Conservation (phyloP, 352 stramenopile genomes). For the Pythium phragmitis region DNA sequence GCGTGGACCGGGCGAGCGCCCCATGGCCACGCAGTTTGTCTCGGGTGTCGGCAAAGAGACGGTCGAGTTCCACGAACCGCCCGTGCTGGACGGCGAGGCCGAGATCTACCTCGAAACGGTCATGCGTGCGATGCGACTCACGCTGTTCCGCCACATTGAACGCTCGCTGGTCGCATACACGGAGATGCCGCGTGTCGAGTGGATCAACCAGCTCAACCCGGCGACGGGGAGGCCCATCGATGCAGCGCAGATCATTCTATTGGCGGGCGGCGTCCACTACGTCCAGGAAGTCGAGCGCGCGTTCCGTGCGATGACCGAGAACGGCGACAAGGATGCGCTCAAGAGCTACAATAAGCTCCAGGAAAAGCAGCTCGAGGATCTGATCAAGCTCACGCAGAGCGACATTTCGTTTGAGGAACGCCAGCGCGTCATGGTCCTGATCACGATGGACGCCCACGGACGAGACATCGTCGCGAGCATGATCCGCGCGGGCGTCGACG, state of each 20-base stretch:
- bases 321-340: conserved; percentile 85
- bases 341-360: conserved; percentile 91
- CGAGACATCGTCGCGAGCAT: conserved; percentile 96
- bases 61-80: conserved; percentile 91
- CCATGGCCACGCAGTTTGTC: conserved; percentile 90
- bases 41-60: conserved; percentile 93
- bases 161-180: conserved; percentile 91
- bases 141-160: conserved; percentile 94
- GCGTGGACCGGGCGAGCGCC: conserved; percentile 45
- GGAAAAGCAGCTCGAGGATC: conserved; percentile 92
- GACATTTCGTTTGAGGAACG: conserved; percentile 92
- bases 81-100: conserved; percentile 94
- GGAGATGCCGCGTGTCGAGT: conserved; percentile 91
- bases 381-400: conserved; percentile 92
- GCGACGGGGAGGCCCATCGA: conserved; percentile 83
- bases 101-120: conserved; percentile 97
- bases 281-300: conserved; percentile 90
- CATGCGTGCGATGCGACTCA: conserved; percentile 92
- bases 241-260: conserved; percentile 94
- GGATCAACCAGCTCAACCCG: conserved; percentile 94
- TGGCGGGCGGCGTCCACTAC: conserved; percentile 92
- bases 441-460: conserved; percentile 95
- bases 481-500: conserved; percentile 86
- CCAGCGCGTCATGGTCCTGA: conserved; percentile 94
- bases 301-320: conserved; percentile 70